These are phyloP conservation scores for Closterium sp. DNA, from an alignment of 139 green algal genomes.

Conservation along the genomic window DNA sequence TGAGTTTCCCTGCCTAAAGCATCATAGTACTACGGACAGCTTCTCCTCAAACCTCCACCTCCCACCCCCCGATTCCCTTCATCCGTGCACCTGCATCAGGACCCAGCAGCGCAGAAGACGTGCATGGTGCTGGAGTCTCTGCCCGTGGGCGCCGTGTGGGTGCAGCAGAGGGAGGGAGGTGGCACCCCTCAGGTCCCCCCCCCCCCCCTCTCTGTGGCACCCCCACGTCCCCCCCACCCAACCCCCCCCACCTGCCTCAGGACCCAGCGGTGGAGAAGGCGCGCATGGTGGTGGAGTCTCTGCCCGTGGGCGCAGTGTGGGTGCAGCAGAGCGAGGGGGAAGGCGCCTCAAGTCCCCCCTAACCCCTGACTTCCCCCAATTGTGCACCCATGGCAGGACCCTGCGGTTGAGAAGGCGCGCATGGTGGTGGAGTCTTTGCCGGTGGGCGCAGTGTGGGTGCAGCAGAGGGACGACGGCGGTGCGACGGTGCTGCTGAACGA, in stretches of 20 bases:
- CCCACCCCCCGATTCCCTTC: too few relatives aligned
- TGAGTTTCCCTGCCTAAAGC: too few relatives aligned
- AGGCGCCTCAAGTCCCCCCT: too few relatives aligned
- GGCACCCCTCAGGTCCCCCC: too few relatives aligned
- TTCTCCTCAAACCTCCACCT: too few relatives aligned
- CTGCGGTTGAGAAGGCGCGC: background rate
- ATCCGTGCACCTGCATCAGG: too few relatives aligned
- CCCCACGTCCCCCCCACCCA: background rate
- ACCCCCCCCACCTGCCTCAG: background rate
- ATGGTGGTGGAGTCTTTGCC: slow-evolving; percentile 32
- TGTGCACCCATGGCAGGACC: background rate
- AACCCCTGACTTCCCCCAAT: too few relatives aligned
- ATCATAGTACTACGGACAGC: background rate
- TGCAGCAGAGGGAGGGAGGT: background rate
- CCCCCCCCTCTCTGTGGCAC: too few relatives aligned
- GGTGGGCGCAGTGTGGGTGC: slow-evolving; percentile 7
- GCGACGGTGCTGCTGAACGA: slow-evolving; percentile 16
- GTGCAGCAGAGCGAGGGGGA: background rate
- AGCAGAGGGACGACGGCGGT: background rate
- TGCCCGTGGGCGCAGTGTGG: slow-evolving; percentile 16
- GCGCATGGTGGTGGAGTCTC: slow-evolving; percentile 15
- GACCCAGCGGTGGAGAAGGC: background rate
- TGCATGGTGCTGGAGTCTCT: slow-evolving; percentile 18
- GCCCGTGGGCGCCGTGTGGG: slow-evolving; percentile 6
- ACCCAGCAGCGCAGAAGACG: background rate